Base-by-base conservation (phyloP, 2,329 filamentous ascomycete species). In the Botrytis deweyae region DNA sequence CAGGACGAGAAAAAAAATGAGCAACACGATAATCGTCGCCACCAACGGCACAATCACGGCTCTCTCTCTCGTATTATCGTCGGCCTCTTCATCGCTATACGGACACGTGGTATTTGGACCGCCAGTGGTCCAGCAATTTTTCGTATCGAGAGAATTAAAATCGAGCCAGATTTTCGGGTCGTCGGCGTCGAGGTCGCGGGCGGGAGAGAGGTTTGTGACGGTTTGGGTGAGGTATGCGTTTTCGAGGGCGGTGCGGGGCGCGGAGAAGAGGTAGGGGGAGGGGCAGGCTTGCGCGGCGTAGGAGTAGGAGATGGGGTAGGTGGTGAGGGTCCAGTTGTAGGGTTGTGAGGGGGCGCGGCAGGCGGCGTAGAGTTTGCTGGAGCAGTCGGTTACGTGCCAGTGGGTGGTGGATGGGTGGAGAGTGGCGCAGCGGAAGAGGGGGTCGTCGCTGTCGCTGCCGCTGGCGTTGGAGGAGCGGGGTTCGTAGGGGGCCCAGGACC, bases 171-270 rank as follows among this genome's bases (percentile, higher is more conserved):
- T 79, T 14, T 84, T 75, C 78, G 22, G 22, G 7, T 78, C 75
- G 9, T 78, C 75, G 8, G 80, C 80, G 5, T 79, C 74, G 70
- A 74, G 40, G 61, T 74, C 16, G 42, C 18, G 70, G 25, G 36
- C 4, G n/a, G 46, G 3, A 29, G 55, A 46, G 55, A 70, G 40
- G 4, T 20, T 9, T 1, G 2, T 78, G 52, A 76, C 73, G 64
- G 80, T 74, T 75, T 61, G 80, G 55, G 74, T 81, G 46, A 92
- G 83, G 78, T 90, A 89, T 2, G 83, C 83, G 76, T 91, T 92
- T 79, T 92, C 90, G 3, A 92, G 84, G 2, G 87, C 86, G 0
- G 89, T 91, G 55, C 88, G 85, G 0, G 90, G 90, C 1, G 87
- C 85, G 44, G 84, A 83, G 78, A 92, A 91, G 3, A 72, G 80